Evolutionary conservation across 164 flowering plant genomes (phyloP).

Genomic region (Pachysandra terminalis): DNA sequence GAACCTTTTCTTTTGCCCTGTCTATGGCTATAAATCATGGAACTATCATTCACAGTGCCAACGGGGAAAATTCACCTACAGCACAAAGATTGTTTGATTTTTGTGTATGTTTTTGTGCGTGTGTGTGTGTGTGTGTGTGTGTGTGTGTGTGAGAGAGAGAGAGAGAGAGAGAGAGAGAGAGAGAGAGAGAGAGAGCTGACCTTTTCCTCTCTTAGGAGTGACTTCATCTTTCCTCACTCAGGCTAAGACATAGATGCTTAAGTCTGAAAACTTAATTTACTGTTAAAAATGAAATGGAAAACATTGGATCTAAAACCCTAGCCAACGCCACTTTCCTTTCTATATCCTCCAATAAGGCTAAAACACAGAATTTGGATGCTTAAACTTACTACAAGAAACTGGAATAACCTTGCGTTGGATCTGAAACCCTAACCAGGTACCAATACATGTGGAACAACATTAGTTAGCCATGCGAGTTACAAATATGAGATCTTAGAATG

Average conservation of each 20-base stretch:
- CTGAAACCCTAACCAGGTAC: background rate
- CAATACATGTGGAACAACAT: background rate
- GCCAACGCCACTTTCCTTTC: background rate
- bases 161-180: too few relatives aligned
- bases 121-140: too few relatives aligned
- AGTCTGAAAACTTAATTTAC: background rate
- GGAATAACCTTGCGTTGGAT: background rate
- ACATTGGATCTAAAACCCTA: conserved; percentile 2
- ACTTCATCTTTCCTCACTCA: too few relatives aligned
- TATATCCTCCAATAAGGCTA: background rate
- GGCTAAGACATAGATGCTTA: background rate
- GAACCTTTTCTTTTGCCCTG: background rate
- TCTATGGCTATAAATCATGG: background rate
- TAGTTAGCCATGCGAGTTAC: conserved; percentile 10
- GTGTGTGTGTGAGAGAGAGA: too few relatives aligned
- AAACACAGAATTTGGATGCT: background rate
- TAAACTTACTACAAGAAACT: background rate
- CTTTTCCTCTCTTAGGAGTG: too few relatives aligned
- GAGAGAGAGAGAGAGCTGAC: too few relatives aligned
- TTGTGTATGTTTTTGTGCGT: too few relatives aligned
- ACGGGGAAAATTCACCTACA: background rate
- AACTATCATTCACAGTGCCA: background rate
- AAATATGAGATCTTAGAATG: background rate
- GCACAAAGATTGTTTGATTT: background rate
- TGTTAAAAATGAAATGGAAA: background rate